Base-by-base conservation (phyloP, 2,329 filamentous ascomycete species). In the Talaromyces funiculosus region DNA sequence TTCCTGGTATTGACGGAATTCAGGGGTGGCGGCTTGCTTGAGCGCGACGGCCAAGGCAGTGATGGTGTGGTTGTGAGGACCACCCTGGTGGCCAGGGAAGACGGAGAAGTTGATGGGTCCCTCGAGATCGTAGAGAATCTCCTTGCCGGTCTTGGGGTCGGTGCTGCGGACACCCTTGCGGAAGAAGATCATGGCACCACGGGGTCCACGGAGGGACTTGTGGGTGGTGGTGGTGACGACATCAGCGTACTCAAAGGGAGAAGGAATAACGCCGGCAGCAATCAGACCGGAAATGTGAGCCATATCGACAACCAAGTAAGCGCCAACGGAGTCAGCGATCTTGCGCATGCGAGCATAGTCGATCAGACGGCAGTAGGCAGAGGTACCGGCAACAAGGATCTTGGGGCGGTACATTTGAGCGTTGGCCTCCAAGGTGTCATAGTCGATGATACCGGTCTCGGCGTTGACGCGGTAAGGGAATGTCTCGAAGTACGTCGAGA, bases 401-500 rank as follows among this genome's bases (percentile, higher is more conserved):
- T 97, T 97, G 69, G 94, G 94, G 62, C 94, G 86, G 82, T 97
- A 99, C 68, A 96, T 80, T 70, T 87, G 82, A 54, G 94, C 93
- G 63, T 92, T 83, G 74, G 95, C 87, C 77, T 96, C 92, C 58
- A 99, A 84, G 73, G 89, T 89, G 71, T 90, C 87, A 77, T 99
- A 99, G 81, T 99, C 92, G 71, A 99, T 99, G 68, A 93, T 82
- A 62, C 94, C 94, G 5, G 93, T 97, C 64, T 87, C 82, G 72
- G 95, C 90, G 79, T 97, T 86, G 59, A 97, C 84, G 62, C 91
- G 88, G 82, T 99, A 99, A 4, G 94, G 94, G 64, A 99, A 81
- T 37, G 94, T 99, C 81, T 99, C 94, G 75, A 99, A 99, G 81
- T 99, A 99, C 74, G 96, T 97, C 61, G 93, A 97, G 66, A 99